Base-by-base conservation (phyloP, 2,329 filamentous ascomycete species). In the Diatrype stigma region DNA sequence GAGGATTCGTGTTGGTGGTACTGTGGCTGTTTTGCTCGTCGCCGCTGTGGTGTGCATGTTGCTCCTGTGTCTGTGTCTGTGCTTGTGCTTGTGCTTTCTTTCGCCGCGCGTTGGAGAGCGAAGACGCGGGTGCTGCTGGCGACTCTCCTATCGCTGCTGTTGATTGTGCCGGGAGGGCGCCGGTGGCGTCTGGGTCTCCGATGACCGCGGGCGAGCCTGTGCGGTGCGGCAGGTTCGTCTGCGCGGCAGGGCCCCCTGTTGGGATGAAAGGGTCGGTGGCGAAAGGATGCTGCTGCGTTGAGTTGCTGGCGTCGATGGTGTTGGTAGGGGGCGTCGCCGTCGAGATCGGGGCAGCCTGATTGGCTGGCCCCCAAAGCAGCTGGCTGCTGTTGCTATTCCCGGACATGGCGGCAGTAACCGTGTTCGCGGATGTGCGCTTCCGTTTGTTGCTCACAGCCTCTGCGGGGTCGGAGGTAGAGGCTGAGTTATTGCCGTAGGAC, bases 391-490 rank as follows among this genome's bases (percentile, higher is more conserved):
- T n/a, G n/a, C n/a, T n/a, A 26, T 34, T 7, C 11, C 50, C 50
- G 14, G 53, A 32, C 37, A 35, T 40, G 16, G 42, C 49, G 28
- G 46, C 1, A 2, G 50, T 48, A 19, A 47, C 37, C 2, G 5
- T 30, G 52, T 42, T 10, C 42, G 50, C 22, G 12, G 56, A 49
- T 4, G 32, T 45, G 17, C 59, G 56, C 42, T 54, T 61, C 3
- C 60, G 56, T 30, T 61, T 60, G 22, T 51, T 19, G 12, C 23
- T 47, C 11, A 16, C 26, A 17, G 3, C 19, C 2, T 28, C 35
- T 28, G 45, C 16, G 14, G 34, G 34, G 34, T 16, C 34, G 34
- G n/a, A n/a, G n/a, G n/a, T n/a, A n/a, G n/a, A n/a, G n/a, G 30
- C 7, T 34, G 14, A 34, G 14, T 34, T 21, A 19, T 17, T 11